Conservation (phyloP, 1,139 yeast genomes). For the Geotrichum cucujoidarum region DNA sequence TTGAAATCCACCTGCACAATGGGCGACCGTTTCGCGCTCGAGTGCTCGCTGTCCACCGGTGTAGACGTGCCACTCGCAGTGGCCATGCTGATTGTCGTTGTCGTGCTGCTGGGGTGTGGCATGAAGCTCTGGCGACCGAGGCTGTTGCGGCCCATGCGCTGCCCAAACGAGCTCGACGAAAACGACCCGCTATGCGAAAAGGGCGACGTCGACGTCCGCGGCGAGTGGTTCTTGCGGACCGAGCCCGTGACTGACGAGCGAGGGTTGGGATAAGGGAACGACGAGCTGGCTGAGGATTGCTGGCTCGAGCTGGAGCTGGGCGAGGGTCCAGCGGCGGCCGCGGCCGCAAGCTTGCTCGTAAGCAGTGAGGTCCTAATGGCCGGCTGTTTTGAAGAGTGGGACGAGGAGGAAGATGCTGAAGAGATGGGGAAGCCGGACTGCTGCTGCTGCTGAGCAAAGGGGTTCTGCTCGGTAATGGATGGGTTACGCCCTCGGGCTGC, state of each 20-base stretch:
- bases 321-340: conserved; percentile 32
- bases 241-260: conserved; percentile 19
- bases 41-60: neutral
- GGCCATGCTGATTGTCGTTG: conserved; percentile 33
- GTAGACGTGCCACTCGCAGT: conserved; percentile 25
- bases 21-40: neutral
- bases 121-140: conserved; percentile 23
- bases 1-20: neutral
- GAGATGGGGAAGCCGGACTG: neutral
- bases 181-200: conserved; percentile 2
- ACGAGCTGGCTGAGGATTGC: conserved; percentile 12
- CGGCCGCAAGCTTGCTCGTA: conserved; percentile 26
- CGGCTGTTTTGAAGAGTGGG: conserved; percentile 7
- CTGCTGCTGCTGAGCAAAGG: neutral
- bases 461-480: conserved; percentile 7
- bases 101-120: conserved; percentile 30
- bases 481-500: conserved; percentile 8
- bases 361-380: conserved; percentile 23
- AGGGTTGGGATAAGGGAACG: conserved; percentile 25
- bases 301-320: conserved; percentile 17
- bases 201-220: conserved; percentile 9
- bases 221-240: conserved; percentile 18
- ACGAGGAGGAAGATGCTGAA: neutral
- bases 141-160: conserved; percentile 12
- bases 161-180: conserved; percentile 2